phyloP scores from a whole-genome alignment of 108 stramenopile genomes.

The Pseudonitzschia delicatissima region DNA sequence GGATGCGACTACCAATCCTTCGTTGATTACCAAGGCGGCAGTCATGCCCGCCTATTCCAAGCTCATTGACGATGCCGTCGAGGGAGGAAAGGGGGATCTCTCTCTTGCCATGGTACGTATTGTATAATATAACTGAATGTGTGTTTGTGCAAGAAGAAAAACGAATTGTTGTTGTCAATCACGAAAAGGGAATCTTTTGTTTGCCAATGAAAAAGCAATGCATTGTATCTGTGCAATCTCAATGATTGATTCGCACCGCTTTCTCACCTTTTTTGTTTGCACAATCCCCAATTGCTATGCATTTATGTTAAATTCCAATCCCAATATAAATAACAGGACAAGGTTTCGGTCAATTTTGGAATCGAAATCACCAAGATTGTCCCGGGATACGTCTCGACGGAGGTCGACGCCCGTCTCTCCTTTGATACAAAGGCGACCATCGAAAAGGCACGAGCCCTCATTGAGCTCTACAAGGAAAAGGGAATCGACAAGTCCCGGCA shows the following conservation, averaged over 20 bases:
- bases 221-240: no score
- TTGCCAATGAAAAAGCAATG: no score
- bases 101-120: conserved; percentile 64
- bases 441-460: conserved; percentile 91
- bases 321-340: no score
- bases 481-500: conserved; percentile 92
- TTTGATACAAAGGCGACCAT: conserved; percentile 97
- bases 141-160: no score
- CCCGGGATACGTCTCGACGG: conserved; percentile 98
- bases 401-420: conserved; percentile 98
- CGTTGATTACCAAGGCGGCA: conserved; percentile 95
- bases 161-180: no score
- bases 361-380: conserved; percentile 97
- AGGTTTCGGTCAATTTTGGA: conserved; percentile 96
- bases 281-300: no score
- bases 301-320: no score
- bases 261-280: no score
- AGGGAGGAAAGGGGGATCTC: conserved; percentile 79
- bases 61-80: conserved; percentile 83
- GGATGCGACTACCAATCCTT: conserved; percentile 98
- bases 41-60: conserved; percentile 65
- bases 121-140: no score
- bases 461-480: conserved; percentile 87
- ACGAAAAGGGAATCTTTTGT: no score
- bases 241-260: no score